Evolutionary conservation across 140 eudicot genomes (phyloP).

Genomic region (Anethum foeniculum): DNA sequence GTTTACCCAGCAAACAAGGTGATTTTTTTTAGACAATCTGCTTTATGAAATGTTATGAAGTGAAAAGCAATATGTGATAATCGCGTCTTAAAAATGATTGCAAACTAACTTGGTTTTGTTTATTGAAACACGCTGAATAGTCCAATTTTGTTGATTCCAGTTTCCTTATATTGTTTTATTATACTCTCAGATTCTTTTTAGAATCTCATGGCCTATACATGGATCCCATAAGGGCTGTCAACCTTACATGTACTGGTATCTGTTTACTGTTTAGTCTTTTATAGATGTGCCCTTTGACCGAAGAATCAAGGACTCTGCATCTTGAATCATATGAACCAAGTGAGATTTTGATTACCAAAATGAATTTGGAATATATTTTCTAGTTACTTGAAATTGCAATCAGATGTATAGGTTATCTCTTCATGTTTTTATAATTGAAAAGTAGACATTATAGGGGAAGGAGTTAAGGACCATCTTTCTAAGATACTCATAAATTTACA

Average conservation of each 20-base stretch:
- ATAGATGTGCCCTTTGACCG: neutral
- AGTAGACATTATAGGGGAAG: neutral
- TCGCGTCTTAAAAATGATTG: neutral
- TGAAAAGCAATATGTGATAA: neutral
- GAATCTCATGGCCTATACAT: neutral
- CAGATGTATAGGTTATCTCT: no score
- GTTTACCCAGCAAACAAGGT: slow-evolving; percentile 89
- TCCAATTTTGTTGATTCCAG: neutral
- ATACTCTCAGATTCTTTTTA: no score
- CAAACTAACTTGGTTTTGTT: neutral
- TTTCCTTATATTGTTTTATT: neutral
- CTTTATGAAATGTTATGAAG: neutral
- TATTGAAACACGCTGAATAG: neutral
- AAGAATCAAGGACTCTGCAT: neutral
- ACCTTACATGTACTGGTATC: neutral
- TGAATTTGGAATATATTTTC: no score
- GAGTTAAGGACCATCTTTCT: no score
- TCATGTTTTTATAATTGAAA: neutral
- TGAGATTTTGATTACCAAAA: neutral
- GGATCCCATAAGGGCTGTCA: neutral
- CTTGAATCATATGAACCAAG: neutral
- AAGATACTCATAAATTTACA: neutral
- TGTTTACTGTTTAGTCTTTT: no score
- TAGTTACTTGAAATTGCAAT: no score
- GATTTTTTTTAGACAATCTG: neutral